Evolutionary conservation across 192 early-diverging fungal species (phyloP).

Genomic region (Chytriomyces hyalinus): DNA sequence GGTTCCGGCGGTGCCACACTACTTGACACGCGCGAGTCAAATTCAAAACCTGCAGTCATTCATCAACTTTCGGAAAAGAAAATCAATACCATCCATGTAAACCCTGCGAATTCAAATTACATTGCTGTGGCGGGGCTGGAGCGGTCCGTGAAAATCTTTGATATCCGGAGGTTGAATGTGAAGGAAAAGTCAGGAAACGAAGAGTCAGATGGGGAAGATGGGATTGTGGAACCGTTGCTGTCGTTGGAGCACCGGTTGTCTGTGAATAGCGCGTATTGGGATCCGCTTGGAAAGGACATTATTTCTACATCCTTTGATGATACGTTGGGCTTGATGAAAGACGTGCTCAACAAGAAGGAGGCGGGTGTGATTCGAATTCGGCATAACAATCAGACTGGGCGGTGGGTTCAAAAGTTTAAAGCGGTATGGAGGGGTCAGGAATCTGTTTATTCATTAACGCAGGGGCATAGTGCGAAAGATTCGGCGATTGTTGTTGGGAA

Average conservation of each 20-base stretch:
- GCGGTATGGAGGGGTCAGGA: constrained; percentile 56
- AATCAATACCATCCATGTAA: constrained; percentile 65
- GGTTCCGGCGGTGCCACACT: constrained; percentile 54
- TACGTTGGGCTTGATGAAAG: constrained; percentile 57
- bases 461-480: constrained; percentile 39
- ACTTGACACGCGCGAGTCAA: constrained; percentile 54
- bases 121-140: constrained; percentile 61
- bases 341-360: constrained; percentile 42
- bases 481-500: constrained; percentile 58
- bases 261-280: constrained; percentile 71
- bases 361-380: constrained; percentile 45
- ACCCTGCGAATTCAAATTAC: constrained; percentile 53
- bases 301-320: constrained; percentile 66
- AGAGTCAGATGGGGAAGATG: not conserved
- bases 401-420: constrained; percentile 72
- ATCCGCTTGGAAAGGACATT: constrained; percentile 61
- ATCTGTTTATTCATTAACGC: not conserved
- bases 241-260: constrained; percentile 55
- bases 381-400: constrained; percentile 65
- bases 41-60: constrained; percentile 4
- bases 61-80: constrained; percentile 59
- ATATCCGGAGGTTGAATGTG: constrained; percentile 53
- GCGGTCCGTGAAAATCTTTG: constrained; percentile 66
- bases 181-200: constrained; percentile 2
- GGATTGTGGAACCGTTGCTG: constrained; percentile 38